Base-by-base conservation (phyloP, 31 red algal species). In the Odonthalia washingtoniensis region DNA sequence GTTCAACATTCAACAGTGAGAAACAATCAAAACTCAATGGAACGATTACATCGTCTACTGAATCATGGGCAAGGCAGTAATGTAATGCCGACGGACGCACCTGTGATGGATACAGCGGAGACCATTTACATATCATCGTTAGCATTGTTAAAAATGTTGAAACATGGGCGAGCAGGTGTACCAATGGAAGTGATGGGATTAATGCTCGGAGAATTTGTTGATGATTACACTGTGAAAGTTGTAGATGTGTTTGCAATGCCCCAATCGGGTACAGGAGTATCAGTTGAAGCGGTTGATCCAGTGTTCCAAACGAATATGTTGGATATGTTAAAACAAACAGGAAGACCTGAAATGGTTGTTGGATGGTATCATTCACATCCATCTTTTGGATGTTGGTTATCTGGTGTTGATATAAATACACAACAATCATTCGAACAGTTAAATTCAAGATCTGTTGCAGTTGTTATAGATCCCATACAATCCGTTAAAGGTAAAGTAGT, bases 121-220 rank as follows among this genome's bases (percentile, higher is more conserved):
- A 95, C 92, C 26, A 85, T 99, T 65, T 94, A 96, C 91, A 93
- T 99, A 67, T 99, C 97, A 0, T 99, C 97, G 61, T 87, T 99
- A 72, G 97, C 97, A 46, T 85, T 99, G 64, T 91, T 99, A 46
- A 99, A 99, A 78, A 99, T 99, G 92, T 93, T 99, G 70, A 96
- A 97, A 76, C 97, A 99, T 87, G 97, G 92, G 44, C 96, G 97
- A 72, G 97, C 97, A 16, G 97, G 97, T 43, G 97, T 99, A 28
- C 97, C 97, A 38, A 95, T 99, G 94, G 97, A 99, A 72, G 97
- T 99, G 67, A 99, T 99, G 97, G 97, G 97, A 3, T 82, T 99
- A 39, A 96, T 99, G 92, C 82, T 99, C n/a, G 97, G 97, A 78
- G 88, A 95, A 44, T 99, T 99, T 90, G 97, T 99, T 28, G 97